Evolutionary conservation across 116 monocot genomes (phyloP).

Genomic region (Thalassia testudinum): DNA sequence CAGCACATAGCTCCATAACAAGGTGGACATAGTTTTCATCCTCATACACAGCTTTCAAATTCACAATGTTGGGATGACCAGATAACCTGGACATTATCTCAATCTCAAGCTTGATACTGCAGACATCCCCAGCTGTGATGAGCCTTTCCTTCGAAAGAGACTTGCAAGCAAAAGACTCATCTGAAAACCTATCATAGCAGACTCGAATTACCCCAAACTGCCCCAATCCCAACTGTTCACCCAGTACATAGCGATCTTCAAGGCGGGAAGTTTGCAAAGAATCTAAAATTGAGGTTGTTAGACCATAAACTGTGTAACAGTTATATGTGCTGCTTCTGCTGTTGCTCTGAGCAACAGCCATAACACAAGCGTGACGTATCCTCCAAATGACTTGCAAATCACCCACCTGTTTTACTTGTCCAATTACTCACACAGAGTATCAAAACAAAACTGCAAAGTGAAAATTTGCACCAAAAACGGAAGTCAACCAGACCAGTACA

Average conservation of each 20-base stretch:
- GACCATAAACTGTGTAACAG: constrained; percentile 44
- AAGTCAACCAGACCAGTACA: too few relatives aligned
- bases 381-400: too few relatives aligned
- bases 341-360: constrained; percentile 13
- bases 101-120: constrained; percentile 71
- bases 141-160: constrained; percentile 79
- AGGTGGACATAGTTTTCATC: constrained; percentile 58
- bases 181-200: constrained; percentile 46
- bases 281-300: constrained; percentile 40
- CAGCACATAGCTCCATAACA: constrained; percentile 88
- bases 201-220: constrained; percentile 77
- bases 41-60: constrained; percentile 76
- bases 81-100: constrained; percentile 78
- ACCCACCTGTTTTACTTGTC: too few relatives aligned
- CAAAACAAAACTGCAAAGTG: too few relatives aligned
- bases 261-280: constrained; percentile 43
- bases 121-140: constrained; percentile 47
- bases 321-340: constrained; percentile 9
- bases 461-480: too few relatives aligned
- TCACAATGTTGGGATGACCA: constrained; percentile 74
- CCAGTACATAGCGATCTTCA: constrained; percentile 41
- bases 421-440: too few relatives aligned
- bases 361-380: background rate
- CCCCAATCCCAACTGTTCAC: constrained; percentile 64
- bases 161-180: constrained; percentile 69